phyloP scores from a whole-genome alignment of 2,329 filamentous ascomycete genomes.

The Fusarium sp. region DNA sequence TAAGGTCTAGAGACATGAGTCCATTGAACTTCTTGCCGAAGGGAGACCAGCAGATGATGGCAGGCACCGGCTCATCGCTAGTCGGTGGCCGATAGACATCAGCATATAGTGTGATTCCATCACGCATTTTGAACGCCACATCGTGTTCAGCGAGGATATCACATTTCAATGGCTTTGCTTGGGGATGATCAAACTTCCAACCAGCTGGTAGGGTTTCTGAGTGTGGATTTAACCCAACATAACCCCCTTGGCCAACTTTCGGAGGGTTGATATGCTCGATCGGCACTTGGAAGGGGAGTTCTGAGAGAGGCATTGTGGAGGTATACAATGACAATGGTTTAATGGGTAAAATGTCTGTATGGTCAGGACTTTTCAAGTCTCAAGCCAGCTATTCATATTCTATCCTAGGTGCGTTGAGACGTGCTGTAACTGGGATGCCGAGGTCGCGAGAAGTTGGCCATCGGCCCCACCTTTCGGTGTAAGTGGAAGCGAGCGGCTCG shows the following conservation, averaged over 20 bases:
- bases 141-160: constrained; percentile 18
- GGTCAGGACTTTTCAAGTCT: not conserved
- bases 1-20: not conserved
- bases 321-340: not conserved
- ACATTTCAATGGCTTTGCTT: not conserved
- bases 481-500: not conserved
- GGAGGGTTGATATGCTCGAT: constrained; percentile 7
- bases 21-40: constrained; percentile 28
- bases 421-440: not conserved
- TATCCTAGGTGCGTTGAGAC: rapidly evolving
- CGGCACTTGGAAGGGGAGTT: constrained; percentile 10
- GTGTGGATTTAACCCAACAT: constrained; percentile 5
- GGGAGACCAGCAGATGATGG: constrained; percentile 16
- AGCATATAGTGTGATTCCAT: constrained; percentile 6
- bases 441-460: constrained; percentile 4
- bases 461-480: constrained; percentile 9
- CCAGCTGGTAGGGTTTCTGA: constrained; percentile 7
- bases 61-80: constrained; percentile 8
- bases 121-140: constrained; percentile 12
- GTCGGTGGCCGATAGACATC: constrained; percentile 11
- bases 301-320: constrained; percentile 10
- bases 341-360: not conserved
- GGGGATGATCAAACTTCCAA: constrained; percentile 5
- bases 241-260: constrained; percentile 13
- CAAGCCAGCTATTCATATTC: constrained; percentile 7